Base-by-base conservation (phyloP, 495 filamentous ascomycete genomes). In the Podospora pseudopauciseta region DNA sequence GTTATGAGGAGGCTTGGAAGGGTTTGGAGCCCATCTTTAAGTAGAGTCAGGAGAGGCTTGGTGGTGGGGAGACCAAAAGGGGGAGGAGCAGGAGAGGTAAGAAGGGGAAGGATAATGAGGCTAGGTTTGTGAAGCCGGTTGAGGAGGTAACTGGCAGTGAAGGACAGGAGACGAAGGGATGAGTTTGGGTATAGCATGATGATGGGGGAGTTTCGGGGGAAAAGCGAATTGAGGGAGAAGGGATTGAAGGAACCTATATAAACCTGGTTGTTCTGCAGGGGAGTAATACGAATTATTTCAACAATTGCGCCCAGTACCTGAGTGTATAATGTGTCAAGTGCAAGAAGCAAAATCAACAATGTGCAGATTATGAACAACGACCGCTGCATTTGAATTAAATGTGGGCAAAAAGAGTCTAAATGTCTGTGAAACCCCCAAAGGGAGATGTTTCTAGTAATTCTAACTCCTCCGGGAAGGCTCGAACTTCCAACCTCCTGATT, bases 1-100 rank as follows among this genome's bases (percentile, higher is more conserved):
- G 83, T 20, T 65, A 74, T 16, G 16, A 69, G 30, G 81, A 74
- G 30, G 81, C 74, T 27, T 86, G 84, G 84, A 79, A 77, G 56
- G 82, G 79, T 7, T 65, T 86, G 68, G 85, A 87, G 75, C 80
- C 79, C 30, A 80, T 85, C 57, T 86, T 49, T 49, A 13, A 49
- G 39, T 49, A 49, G 39, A 49, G 9, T 49, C 6, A 49, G 2
- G 39, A 49, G 39, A 11, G 7, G 39, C 30, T 32, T 32, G 39
- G 39, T 11, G 15, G 5, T 11, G 9, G 9, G 39, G 39, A 11
- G 23, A 23, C 23, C 13, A 49, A 13, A 16, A 49, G 15, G 15
- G 15, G 39, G 39, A 16, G 39, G 15, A 49, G 23, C 23, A 23
- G 39, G 39, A 49, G 39, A 16, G 9, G 15, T 5, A 49, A 13